Evolutionary conservation across 73 alveolate species (phyloP).

Genomic region (Urostyla sp.): DNA sequence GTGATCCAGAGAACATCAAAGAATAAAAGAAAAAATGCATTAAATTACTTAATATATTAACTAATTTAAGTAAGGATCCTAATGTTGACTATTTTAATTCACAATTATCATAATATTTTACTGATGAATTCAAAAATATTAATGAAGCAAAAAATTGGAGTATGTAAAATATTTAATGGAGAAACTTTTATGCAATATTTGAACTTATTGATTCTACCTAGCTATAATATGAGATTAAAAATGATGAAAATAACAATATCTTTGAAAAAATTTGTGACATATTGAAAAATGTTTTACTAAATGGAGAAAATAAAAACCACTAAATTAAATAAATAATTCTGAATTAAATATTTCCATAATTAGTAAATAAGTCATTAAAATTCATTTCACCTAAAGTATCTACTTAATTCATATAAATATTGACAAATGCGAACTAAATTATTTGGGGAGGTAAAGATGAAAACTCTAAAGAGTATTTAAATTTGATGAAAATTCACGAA

Average conservation of each 20-base stretch:
- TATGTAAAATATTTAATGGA: slow-evolving; percentile 14
- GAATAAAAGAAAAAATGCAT: slow-evolving; percentile 22
- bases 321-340: not conserved
- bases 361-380: not conserved
- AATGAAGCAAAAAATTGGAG: not conserved
- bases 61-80: slow-evolving; percentile 1
- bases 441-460: slow-evolving; percentile 21
- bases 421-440: slow-evolving; percentile 3
- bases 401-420: not conserved
- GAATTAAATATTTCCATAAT: not conserved
- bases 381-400: not conserved
- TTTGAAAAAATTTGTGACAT: not conserved
- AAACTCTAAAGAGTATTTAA: not conserved
- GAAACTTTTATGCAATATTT: slow-evolving; percentile 32
- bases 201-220: slow-evolving; percentile 15
- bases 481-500: not conserved
- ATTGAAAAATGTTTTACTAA: not conserved
- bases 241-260: slow-evolving; percentile 7
- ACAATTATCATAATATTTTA: slow-evolving; percentile 14
- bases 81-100: not conserved
- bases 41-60: not conserved
- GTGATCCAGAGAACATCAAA: slow-evolving; percentile 45
- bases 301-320: slow-evolving; percentile 16
- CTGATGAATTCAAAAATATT: slow-evolving; percentile 11
- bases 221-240: not conserved